Conservation (phyloP, 305 asterid genomes). For the Fraxinus sp. region DNA sequence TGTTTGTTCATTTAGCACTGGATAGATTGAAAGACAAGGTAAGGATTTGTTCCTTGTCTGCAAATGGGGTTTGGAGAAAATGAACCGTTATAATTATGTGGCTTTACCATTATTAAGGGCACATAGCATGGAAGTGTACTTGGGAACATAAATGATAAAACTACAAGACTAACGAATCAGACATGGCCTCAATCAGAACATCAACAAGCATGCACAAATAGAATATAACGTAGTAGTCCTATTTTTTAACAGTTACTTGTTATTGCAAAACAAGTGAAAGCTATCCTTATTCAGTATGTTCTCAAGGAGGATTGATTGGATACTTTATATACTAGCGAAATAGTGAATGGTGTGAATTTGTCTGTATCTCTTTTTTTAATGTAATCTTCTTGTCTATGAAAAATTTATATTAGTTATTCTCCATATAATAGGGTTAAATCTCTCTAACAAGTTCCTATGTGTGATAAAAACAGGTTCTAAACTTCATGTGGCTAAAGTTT, state of each 20-base stretch:
- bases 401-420: not conserved
- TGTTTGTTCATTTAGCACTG: not conserved
- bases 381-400: not conserved
- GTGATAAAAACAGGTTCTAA: conserved; percentile 66
- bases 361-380: not conserved
- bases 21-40: not conserved
- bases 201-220: not conserved
- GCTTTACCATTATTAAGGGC: not conserved
- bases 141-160: not conserved
- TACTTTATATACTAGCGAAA: not conserved
- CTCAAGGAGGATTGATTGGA: not conserved
- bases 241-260: not conserved
- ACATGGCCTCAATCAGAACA: conserved; percentile 10
- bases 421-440: conserved; percentile 18
- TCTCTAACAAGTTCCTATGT: conserved; percentile 6
- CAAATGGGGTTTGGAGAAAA: conserved; percentile 12
- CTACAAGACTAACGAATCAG: conserved; percentile 18
- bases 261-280: not conserved
- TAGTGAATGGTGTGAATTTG: not conserved
- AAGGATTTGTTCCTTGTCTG: not conserved
- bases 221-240: not conserved
- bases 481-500: conserved; percentile 98
- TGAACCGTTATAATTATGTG: not conserved
- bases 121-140: conserved; percentile 21
- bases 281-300: conserved; percentile 6